phyloP scores from a whole-genome alignment of 176 grass and related monocot genomes.

The Microstegium vimineum region DNA sequence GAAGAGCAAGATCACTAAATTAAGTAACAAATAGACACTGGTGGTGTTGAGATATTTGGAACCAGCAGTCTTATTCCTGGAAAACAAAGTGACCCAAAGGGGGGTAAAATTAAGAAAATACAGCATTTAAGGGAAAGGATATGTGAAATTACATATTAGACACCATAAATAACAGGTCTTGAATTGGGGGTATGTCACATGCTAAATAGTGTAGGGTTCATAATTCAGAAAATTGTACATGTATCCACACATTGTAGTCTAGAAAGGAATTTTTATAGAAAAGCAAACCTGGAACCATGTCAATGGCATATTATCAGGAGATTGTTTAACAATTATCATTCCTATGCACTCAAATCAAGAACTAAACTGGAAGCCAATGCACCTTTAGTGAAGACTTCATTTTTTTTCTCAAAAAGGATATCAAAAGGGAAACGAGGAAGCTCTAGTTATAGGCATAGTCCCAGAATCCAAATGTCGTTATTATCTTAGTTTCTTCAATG shows the following conservation, averaged over 20 bases:
- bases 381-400: not conserved
- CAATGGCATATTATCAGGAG: not conserved
- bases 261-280: slow-evolving; percentile 2
- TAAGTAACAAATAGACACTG: not conserved
- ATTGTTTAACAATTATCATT: not conserved
- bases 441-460: not conserved
- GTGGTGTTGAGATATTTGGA: not conserved
- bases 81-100: not conserved
- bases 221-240: not conserved
- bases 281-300: not conserved
- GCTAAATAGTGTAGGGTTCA: not conserved
- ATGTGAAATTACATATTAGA: not conserved
- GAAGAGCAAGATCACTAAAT: not conserved
- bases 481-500: not conserved
- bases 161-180: not conserved
- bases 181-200: not conserved
- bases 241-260: not conserved
- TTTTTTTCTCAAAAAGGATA: not conserved
- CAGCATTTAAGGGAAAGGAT: not conserved
- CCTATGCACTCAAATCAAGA: not conserved
- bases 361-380: not conserved
- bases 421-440: not conserved
- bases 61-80: not conserved
- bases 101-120: not conserved
- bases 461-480: not conserved